Conservation (phyloP, 108 stramenopile species). For the Aurantiochytrium sp. region DNA sequence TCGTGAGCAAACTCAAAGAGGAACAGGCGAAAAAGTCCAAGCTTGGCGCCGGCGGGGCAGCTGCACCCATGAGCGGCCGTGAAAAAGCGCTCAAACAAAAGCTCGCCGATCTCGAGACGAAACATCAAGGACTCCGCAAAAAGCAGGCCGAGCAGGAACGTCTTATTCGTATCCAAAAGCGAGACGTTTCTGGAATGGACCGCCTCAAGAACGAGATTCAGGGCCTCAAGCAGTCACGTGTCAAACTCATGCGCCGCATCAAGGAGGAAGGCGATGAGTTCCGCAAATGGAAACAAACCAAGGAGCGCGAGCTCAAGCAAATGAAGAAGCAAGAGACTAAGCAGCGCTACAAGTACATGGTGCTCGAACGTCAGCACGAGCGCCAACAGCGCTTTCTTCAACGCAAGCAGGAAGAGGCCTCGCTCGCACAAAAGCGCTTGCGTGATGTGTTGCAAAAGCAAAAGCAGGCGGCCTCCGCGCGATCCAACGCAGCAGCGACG, state of each 20-base stretch:
- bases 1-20: neutral
- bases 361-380: neutral
- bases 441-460: neutral
- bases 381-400: neutral
- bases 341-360: constrained; percentile 18
- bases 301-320: constrained; percentile 7
- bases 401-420: neutral
- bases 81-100: neutral
- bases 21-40: neutral
- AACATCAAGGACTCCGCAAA: neutral
- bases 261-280: neutral
- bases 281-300: neutral
- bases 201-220: neutral
- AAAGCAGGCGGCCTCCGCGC: neutral
- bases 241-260: neutral
- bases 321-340: neutral
- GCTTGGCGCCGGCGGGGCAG: neutral
- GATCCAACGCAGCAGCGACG: neutral
- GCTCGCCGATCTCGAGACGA: neutral
- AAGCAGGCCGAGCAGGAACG: constrained; percentile 11
- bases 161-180: neutral
- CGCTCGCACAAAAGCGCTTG: neutral
- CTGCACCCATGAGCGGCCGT: neutral
- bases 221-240: neutral
- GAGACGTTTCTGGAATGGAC: neutral